Conservation (phyloP, 2,329 filamentous ascomycete species). For the Neonectria punicea region DNA sequence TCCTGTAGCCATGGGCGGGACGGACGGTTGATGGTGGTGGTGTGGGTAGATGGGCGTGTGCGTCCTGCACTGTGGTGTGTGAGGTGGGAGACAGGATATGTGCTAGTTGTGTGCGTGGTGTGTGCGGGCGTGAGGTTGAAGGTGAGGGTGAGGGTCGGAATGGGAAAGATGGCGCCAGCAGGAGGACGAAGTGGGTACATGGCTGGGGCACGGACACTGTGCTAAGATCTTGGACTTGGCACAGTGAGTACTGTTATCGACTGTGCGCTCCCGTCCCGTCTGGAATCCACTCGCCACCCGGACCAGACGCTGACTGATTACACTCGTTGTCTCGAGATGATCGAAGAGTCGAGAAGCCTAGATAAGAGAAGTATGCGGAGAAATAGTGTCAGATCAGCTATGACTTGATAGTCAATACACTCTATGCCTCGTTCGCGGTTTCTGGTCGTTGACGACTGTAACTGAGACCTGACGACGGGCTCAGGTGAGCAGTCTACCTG, state of each 20-base stretch:
- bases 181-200: constrained; percentile 10
- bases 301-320: constrained; percentile 19
- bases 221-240: background rate
- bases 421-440: background rate
- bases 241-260: constrained; percentile 10
- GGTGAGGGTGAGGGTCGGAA: constrained; percentile 17
- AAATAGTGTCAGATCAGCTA: background rate
- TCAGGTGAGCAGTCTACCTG: background rate
- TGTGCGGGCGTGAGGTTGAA: constrained; percentile 1
- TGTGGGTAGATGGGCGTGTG: constrained; percentile 15
- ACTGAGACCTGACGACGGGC: background rate
- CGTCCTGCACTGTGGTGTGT: constrained; percentile 4
- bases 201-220: constrained; percentile 18
- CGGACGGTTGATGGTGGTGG: constrained; percentile 19
- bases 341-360: background rate
- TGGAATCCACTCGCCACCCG: constrained; percentile 21
- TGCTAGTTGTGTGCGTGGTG: background rate
- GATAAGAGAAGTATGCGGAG: constrained; percentile 17
- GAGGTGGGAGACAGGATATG: background rate
- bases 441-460: background rate
- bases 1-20: constrained; percentile 10
- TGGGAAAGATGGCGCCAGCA: constrained; percentile 19
- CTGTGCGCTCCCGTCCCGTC: background rate
- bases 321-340: constrained; percentile 11
- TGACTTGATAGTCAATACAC: constrained; percentile 6